Evolutionary conservation across 2,329 filamentous ascomycete genomes (phyloP), one percentile per base, ranked within the genome.

Genomic region (Diplocarpon mali): DNA sequence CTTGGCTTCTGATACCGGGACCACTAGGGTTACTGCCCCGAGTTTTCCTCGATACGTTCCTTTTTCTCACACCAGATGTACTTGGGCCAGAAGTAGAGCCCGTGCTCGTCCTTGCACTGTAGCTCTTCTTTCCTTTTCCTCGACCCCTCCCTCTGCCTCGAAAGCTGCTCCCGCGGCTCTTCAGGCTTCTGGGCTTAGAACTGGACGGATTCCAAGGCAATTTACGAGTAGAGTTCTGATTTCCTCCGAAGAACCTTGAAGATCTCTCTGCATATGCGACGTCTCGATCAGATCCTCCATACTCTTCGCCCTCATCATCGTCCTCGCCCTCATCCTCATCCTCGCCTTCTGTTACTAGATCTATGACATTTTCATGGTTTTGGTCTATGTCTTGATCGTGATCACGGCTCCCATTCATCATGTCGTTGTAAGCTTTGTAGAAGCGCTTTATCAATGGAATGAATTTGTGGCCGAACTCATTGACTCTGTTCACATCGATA

Each of bases 401-500:
- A 6, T 46, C 28, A 10, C 24, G 20, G n/a, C 40, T 15, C n/a
- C 34, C 27, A 13, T 38, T 38, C 65, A 72, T 72, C 56, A 76
- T 73, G 37, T 72, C 67, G 28, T 63, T 61, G 53, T 76, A 79
- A 32, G 66, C 63, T 0, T 56, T 47, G 27, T 70, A 63, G 50
- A 68, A 70, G 12, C 65, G 63, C 41, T 67, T 65, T 38, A 88
- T 65, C 5, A 87, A 61, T 1, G 69, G 67, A 31, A 84, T 60
- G 50, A 90, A 77, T 42, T 67, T 69, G 29, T 63, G 65, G 7
- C 84, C 84, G 57, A 80, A 78, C 2, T 68, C 66, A 36, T 69
- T 59, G 17, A 87, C 80, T 57, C 78, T 81, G 20, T 78, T 74
- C 1, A 60, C 51, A 43, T 81, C 72, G 46, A 89, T 80, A 9